phyloP scores from a whole-genome alignment of 2,329 filamentous ascomycete genomes.

The Fusarium musae region DNA sequence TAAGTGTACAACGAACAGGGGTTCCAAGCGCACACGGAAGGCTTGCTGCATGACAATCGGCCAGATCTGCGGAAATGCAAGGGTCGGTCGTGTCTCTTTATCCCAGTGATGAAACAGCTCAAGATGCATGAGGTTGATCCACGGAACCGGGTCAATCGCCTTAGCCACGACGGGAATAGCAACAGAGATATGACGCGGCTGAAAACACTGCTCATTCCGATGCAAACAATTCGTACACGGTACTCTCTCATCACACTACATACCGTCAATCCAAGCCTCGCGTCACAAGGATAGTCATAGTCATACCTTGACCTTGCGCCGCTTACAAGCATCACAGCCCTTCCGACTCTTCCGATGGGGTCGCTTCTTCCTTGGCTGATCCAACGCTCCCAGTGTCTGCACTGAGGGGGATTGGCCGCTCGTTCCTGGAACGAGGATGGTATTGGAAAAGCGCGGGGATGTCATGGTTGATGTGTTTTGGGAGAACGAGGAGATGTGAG shows the following conservation, averaged over 20 bases:
- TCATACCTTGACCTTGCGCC: not conserved
- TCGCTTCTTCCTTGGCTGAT: not conserved
- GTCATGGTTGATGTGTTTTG: not conserved
- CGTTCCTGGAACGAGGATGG: not conserved
- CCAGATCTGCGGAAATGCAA: not conserved
- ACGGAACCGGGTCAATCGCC: not conserved
- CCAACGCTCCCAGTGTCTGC: not conserved
- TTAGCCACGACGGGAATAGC: not conserved
- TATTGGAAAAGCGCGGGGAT: not conserved
- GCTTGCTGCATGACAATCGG: not conserved
- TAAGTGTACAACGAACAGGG: too few relatives aligned
- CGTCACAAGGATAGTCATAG: too few relatives aligned
- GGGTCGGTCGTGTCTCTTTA: not conserved
- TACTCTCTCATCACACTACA: not conserved
- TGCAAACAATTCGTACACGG: not conserved
- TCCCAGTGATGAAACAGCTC: not conserved
- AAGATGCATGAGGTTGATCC: not conserved
- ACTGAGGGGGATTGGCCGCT: fast-evolving
- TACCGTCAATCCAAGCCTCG: not conserved
- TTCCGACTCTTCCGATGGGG: not conserved
- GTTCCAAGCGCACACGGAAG: not conserved
- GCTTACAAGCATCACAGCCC: not conserved
- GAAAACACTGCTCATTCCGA: not conserved
- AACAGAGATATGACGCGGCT: not conserved
- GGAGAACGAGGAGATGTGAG: not conserved